Base-by-base conservation (phyloP, 1,284 basidiomycete species). In the Moniliophthora roreri region DNA sequence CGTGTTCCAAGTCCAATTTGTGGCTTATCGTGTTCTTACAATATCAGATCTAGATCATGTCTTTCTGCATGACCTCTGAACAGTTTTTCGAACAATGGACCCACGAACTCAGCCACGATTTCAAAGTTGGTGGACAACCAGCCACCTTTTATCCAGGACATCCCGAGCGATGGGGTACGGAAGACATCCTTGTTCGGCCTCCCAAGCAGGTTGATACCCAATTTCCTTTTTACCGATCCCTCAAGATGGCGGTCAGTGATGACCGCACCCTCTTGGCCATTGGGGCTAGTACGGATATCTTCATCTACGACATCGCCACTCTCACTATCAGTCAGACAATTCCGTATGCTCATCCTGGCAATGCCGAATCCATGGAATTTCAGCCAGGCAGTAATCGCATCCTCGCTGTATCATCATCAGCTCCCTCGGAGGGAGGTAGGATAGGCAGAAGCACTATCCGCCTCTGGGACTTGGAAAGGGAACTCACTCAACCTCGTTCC, bases 241-340 rank as follows among this genome's bases (percentile, higher is more conserved):
- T 4, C 16, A 4, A 15, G 7, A 50, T 40, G n/a, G 45, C 52
- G 11, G 46, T 62, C 2, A 54, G 50, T 26, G 38, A 21, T 15
- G 50, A 52, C 51, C 36, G 28, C 18, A 5, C 39, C 18, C 26
- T 52, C 3, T 8, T 54, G 16, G 56, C 45, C 10, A 41, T 24
- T 15, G 53, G 28, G 15, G 47, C 35, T 2, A 41, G 34, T 1
- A 18, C n/a, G 20, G 36, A 54, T 8, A 40, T 57, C 16, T 23
- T n/a, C 11, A 44, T 54, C 3, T 57, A 50, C 46, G 53, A 52
- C 24, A 18, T 26, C 7, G 16, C 41, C n/a, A 35, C 50, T 6
- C 11, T 38, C 24, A 16, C 21, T n/a, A 45, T 48, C n/a, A 18
- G 35, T 10, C 56, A 40, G 2, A 54, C 52, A 2, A 16, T 54